phyloP scores from a whole-genome alignment of 2,329 filamentous ascomycete genomes.

The Ilyonectria sp. region DNA sequence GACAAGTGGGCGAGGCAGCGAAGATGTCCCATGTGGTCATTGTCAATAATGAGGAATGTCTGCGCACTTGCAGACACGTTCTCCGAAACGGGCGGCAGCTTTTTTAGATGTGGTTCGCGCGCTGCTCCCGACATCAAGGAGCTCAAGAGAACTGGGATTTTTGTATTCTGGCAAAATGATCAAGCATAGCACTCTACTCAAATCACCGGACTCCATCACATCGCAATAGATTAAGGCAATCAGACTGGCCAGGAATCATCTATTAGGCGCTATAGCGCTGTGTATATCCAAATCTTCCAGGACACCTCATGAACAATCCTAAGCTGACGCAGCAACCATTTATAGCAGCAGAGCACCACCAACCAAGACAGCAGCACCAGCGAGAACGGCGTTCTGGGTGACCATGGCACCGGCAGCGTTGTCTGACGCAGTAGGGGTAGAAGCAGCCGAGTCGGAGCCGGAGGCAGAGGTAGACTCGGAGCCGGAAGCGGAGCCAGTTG shows the following conservation, averaged over 20 bases:
- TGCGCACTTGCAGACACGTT: no score
- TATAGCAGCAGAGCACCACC: constrained; percentile 56
- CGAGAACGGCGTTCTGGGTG: constrained; percentile 54
- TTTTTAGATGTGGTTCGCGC: no score
- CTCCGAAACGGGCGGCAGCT: no score
- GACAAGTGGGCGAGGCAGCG: no score
- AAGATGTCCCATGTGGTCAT: no score
- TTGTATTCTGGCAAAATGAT: not conserved
- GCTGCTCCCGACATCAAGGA: no score
- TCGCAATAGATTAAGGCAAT: constrained; percentile 9
- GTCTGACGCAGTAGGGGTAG: constrained; percentile 38
- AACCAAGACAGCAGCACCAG: constrained; percentile 53
- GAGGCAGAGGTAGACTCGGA: constrained; percentile 22
- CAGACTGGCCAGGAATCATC: constrained; percentile 22
- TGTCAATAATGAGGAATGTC: no score
- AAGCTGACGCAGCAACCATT: not conserved
- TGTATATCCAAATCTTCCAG: constrained; percentile 16
- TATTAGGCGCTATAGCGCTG: constrained; percentile 19
- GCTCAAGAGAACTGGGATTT: no score
- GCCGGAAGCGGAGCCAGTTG: constrained; percentile 20
- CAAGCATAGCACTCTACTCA: not conserved
- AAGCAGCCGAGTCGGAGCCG: constrained; percentile 21
- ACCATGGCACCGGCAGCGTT: constrained; percentile 52
- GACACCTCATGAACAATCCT: not conserved
- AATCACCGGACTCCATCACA: not conserved